These are phyloP conservation scores for Pilasporangium apinafurcum DNA, from an alignment of 352 stramenopile genomes.

Conservation along the genomic window DNA sequence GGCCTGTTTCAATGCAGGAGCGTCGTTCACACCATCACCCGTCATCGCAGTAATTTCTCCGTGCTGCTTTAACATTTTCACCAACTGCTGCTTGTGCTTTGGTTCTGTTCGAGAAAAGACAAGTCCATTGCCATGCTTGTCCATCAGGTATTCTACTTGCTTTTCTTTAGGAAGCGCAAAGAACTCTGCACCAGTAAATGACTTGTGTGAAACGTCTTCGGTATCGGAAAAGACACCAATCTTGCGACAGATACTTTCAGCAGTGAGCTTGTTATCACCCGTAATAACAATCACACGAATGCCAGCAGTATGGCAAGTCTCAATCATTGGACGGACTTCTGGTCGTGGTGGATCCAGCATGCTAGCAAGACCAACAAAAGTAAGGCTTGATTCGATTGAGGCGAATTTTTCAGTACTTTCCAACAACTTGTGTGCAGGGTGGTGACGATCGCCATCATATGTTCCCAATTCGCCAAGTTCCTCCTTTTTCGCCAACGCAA, in stretches of 20 bases:
- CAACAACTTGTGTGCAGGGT: conserved; percentile 77
- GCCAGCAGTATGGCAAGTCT: conserved; percentile 91
- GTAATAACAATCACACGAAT: conserved; percentile 99
- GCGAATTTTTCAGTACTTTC: conserved; percentile 86
- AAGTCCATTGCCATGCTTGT: conserved; percentile 80
- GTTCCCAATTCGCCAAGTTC: conserved; percentile 75
- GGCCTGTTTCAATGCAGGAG: conserved; percentile 96
- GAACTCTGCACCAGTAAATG: conserved; percentile 96
- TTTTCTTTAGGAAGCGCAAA: conserved; percentile 89
- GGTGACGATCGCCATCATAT: conserved; percentile 83
- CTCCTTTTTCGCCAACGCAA: conserved; percentile 96
- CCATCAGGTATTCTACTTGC: conserved; percentile 88
- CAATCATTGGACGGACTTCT: conserved; percentile 95
- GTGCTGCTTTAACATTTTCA: conserved; percentile 93
- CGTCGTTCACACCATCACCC: conserved; percentile 99
- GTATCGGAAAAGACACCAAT: conserved; percentile 93
- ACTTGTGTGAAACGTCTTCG: conserved; percentile 83
- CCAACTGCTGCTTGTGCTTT: conserved; percentile 96
- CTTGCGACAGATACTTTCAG: conserved; percentile 95
- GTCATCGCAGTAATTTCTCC: conserved; percentile 97
- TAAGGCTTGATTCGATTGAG: conserved; percentile 95
- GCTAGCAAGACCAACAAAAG: conserved; percentile 95
- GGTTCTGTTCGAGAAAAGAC: conserved; percentile 98
- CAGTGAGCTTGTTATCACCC: conserved; percentile 98
- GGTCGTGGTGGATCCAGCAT: conserved; percentile 98